Evolutionary conservation across 1,284 basidiomycete genomes (phyloP).

Genomic region (Limonomyces culmigenus): DNA sequence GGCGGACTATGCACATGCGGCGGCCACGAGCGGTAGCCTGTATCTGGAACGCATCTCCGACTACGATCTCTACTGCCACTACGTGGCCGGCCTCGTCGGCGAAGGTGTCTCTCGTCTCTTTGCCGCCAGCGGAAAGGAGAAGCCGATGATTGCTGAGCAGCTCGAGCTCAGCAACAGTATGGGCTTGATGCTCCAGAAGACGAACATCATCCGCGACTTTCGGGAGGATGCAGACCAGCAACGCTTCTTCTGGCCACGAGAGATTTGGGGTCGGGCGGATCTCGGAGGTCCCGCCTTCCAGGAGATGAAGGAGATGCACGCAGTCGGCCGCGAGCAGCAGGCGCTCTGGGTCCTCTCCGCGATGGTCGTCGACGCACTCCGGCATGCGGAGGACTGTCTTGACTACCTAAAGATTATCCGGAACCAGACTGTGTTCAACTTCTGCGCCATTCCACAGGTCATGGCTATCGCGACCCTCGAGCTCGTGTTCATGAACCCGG

Average conservation of each 20-base stretch:
- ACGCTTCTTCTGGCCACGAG: constrained; percentile 90
- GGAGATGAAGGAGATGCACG: constrained; percentile 47
- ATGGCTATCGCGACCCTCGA: constrained; percentile 96
- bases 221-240: constrained; percentile 81
- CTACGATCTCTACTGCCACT: constrained; percentile 97
- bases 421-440: constrained; percentile 92
- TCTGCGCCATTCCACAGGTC: constrained; percentile 87
- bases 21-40: constrained; percentile 49
- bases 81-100: constrained; percentile 94
- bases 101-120: constrained; percentile 91
- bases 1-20: constrained; percentile 86
- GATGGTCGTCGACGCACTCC: constrained; percentile 83
- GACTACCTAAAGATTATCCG: constrained; percentile 83
- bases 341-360: constrained; percentile 72
- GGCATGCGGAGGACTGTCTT: constrained; percentile 73
- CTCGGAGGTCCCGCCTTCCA: constrained; percentile 54
- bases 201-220: constrained; percentile 94
- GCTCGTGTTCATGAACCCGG: constrained; percentile 84
- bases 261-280: constrained; percentile 61
- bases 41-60: constrained; percentile 66
- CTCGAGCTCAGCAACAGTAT: constrained; percentile 86
- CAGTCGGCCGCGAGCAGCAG: constrained; percentile 32
- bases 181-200: constrained; percentile 96
- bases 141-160: constrained; percentile 60
- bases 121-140: constrained; percentile 78